These are phyloP conservation scores for Spirogloea muscicola DNA, from an alignment of 139 green algal genomes.

Conservation along the genomic window DNA sequence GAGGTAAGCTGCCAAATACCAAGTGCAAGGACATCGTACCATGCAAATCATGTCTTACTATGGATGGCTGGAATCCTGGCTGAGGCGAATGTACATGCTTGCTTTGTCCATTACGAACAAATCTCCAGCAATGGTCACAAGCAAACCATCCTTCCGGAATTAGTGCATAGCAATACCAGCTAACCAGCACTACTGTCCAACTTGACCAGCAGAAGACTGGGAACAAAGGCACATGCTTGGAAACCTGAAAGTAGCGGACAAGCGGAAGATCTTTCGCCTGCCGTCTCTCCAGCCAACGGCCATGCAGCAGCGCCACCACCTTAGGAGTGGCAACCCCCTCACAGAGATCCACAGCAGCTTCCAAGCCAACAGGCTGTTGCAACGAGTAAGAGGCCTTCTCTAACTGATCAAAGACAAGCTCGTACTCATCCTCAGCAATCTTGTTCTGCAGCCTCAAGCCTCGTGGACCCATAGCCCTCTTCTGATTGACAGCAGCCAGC, in stretches of 20 bases:
- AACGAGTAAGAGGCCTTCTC: constrained; percentile 35
- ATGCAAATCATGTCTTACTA: too few species aligned
- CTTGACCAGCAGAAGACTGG: too few species aligned
- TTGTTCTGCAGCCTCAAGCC: background rate
- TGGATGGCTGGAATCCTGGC: too few species aligned
- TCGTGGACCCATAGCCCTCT: background rate
- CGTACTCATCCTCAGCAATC: constrained; percentile 23
- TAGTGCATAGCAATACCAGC: too few species aligned
- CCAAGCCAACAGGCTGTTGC: background rate
- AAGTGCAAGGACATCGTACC: too few species aligned
- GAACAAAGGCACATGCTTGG: too few species aligned
- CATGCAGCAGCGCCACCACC: background rate
- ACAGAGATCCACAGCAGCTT: background rate
- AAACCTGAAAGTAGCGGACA: constrained; percentile 41
- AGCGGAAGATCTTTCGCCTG: constrained; percentile 26
- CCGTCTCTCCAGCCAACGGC: constrained; percentile 25
- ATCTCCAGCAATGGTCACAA: too few species aligned
- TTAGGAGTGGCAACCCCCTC: constrained; percentile 2
- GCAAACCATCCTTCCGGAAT: too few species aligned
- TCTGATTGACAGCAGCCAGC: background rate
- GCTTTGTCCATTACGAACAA: too few species aligned
- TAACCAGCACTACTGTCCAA: too few species aligned
- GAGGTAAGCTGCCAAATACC: too few species aligned
- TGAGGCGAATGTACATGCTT: too few species aligned
- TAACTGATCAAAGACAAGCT: constrained; percentile 28